Conservation (phyloP, 257 asterid genomes). For the Solanum clarkiae region DNA sequence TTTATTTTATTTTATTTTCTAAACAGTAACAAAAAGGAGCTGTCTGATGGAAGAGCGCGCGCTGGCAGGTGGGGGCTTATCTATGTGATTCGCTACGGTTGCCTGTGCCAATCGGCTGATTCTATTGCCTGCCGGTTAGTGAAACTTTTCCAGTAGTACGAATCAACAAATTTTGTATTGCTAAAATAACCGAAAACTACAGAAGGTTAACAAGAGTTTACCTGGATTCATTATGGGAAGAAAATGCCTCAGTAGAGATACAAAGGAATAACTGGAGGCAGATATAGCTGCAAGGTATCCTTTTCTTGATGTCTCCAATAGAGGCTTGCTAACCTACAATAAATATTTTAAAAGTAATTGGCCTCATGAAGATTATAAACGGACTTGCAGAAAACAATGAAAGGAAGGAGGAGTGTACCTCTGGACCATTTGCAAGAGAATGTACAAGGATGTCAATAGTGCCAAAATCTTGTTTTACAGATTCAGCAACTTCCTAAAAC, state of each 20-base stretch:
- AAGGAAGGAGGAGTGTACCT: conserved; percentile 27
- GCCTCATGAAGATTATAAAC: neutral
- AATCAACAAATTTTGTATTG: neutral
- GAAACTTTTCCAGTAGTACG: too few relatives aligned
- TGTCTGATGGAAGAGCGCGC: neutral
- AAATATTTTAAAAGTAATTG: neutral
- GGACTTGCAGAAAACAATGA: neutral
- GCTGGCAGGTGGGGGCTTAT: too few relatives aligned
- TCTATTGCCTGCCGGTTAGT: too few relatives aligned
- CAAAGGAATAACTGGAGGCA: conserved; percentile 86
- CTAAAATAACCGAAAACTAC: neutral
- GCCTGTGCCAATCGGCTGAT: too few relatives aligned
- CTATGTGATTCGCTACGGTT: too few relatives aligned
- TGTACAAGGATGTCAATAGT: conserved; percentile 95
- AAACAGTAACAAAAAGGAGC: neutral
- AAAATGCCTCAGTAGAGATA: conserved; percentile 76
- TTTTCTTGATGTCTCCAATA: conserved; percentile 75
- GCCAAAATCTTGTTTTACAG: conserved; percentile 88
- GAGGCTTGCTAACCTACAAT: conserved; percentile 68
- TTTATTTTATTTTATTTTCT: neutral
- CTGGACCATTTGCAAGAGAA: conserved; percentile 98
- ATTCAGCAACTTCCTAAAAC: conserved; percentile 84
- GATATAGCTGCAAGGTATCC: conserved; percentile 92
- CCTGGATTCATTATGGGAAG: conserved; percentile 89
- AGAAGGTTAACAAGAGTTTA: conserved; percentile 1